Evolutionary conservation across 345 rosid genomes (phyloP).

Genomic region (Arabis hirsuta): DNA sequence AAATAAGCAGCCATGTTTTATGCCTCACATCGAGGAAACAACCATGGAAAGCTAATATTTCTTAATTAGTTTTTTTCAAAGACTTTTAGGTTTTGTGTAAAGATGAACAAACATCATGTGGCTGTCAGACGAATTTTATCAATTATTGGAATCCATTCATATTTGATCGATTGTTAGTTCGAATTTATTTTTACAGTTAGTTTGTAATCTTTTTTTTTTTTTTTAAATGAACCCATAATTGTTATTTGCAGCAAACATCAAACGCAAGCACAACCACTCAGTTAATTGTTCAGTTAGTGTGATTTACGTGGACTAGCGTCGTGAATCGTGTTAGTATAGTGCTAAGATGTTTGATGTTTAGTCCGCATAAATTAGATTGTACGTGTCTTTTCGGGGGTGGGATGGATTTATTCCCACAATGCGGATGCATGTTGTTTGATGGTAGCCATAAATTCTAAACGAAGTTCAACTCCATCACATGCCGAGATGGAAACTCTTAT

Average conservation of each 20-base stretch:
- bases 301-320: too few relatives aligned
- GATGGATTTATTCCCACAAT: too few relatives aligned
- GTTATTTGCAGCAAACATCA: not conserved
- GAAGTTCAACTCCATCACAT: too few relatives aligned
- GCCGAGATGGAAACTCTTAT: too few relatives aligned
- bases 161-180: not conserved
- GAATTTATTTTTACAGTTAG: not conserved
- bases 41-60: conserved; percentile 26
- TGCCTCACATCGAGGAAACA: conserved; percentile 42
- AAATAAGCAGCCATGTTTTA: conserved; percentile 34
- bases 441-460: too few relatives aligned
- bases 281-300: too few relatives aligned
- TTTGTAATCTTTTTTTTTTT: not conserved
- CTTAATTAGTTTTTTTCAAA: not conserved
- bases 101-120: conserved; percentile 23
- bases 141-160: not conserved
- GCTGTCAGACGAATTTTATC: conserved; percentile 1
- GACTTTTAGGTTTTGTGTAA: not conserved
- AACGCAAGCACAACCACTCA: too few relatives aligned
- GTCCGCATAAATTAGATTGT: too few relatives aligned
- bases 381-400: too few relatives aligned
- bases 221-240: not conserved
- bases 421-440: too few relatives aligned
- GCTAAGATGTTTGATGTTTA: not conserved
- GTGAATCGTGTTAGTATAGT: not conserved